Conservation (phyloP, 805 yeast species). For the Zygoascus ofunaensis region DNA sequence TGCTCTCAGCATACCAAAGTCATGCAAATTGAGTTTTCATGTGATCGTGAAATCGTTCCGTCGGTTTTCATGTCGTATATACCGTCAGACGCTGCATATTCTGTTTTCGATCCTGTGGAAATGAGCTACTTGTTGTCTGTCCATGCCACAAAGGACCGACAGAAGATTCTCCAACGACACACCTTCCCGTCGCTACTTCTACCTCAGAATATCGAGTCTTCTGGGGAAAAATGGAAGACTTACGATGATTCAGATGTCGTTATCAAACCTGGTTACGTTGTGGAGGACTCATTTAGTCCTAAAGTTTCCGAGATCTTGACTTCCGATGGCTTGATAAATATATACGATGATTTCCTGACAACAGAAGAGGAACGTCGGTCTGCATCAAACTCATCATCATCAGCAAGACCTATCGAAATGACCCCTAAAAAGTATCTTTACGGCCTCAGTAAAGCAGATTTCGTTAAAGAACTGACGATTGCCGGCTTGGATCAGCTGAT, state of each 20-base stretch:
- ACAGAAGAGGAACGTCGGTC: constrained; percentile 11
- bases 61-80: constrained; percentile 37
- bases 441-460: constrained; percentile 49
- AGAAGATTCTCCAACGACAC: constrained; percentile 31
- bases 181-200: constrained; percentile 36
- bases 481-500: constrained; percentile 49
- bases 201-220: constrained; percentile 12
- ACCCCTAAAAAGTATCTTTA: constrained; percentile 50
- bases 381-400: not conserved
- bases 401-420: constrained; percentile 26
- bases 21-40: constrained; percentile 12
- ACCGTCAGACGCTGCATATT: constrained; percentile 37
- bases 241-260: constrained; percentile 19
- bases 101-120: constrained; percentile 35
- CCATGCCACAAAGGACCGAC: constrained; percentile 13
- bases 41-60: constrained; percentile 18
- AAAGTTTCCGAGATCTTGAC: constrained; percentile 35
- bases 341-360: constrained; percentile 31
- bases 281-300: constrained; percentile 32
- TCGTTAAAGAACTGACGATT: constrained; percentile 62
- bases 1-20: constrained; percentile 4
- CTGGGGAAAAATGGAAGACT: constrained; percentile 23
- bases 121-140: constrained; percentile 33
- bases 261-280: constrained; percentile 29
- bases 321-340: constrained; percentile 42